These are phyloP conservation scores for Citrus sinensis DNA, from an alignment of 345 rosid genomes.

Conservation along the genomic window DVS_A1.0 CM039169.1:33739501-33740000, in stretches of 20 bases:
- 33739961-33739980: slow-evolving; percentile 80
- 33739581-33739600: background rate
- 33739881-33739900: background rate
- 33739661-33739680: slow-evolving; percentile 36
- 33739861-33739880: background rate
- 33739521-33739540: slow-evolving; percentile 63
- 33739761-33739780: slow-evolving; percentile 75
- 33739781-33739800: slow-evolving; percentile 51
- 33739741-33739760: slow-evolving; percentile 78
- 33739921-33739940: slow-evolving; percentile 57
- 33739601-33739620: background rate
- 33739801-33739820: slow-evolving; percentile 67
- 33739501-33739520: slow-evolving; percentile 68
- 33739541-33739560: slow-evolving; percentile 55
- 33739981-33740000: slow-evolving; percentile 74
- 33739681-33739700: slow-evolving; percentile 51
- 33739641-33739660: slow-evolving; percentile 48
- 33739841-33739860: background rate
- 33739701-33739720: slow-evolving; percentile 90
- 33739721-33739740: slow-evolving; percentile 84
- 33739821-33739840: slow-evolving; percentile 34
- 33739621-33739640: background rate
- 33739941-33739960: slow-evolving; percentile 66
- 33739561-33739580: slow-evolving; percentile 50
- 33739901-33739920: slow-evolving; percentile 52